Evolutionary conservation across 768 basidiomycete genomes (phyloP).

Genomic region (Podaxis sp.): DNA sequence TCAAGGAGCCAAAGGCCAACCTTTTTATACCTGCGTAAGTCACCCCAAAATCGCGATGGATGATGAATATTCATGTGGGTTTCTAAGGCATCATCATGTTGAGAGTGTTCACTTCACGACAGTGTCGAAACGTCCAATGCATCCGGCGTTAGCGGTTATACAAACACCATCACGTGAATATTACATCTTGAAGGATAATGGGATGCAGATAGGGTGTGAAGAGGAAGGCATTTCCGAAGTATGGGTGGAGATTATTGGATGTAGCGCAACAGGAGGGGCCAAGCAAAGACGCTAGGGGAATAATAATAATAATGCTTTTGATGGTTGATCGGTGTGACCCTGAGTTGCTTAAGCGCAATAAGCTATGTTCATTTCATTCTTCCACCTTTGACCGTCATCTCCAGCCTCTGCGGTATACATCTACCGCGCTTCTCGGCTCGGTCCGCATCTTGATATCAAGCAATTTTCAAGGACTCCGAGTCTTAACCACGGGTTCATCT

Average conservation of each 20-base stretch:
- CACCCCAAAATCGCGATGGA: background rate
- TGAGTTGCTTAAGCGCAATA: background rate
- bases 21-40: constrained; percentile 68
- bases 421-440: background rate
- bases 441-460: background rate
- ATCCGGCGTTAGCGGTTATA: constrained; percentile 63
- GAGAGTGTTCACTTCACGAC: constrained; percentile 72
- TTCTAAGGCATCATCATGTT: constrained; percentile 65
- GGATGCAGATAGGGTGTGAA: constrained; percentile 75
- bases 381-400: constrained; percentile 4
- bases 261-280: constrained; percentile 26
- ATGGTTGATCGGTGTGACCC: constrained; percentile 13
- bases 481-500: background rate
- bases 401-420: background rate
- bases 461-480: background rate
- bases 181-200: constrained; percentile 70
- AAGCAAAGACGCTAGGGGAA: background rate
- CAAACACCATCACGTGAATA: constrained; percentile 73
- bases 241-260: constrained; percentile 63
- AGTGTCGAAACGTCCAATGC: constrained; percentile 41
- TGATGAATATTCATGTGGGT: background rate
- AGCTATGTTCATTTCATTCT: background rate
- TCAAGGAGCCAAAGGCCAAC: constrained; percentile 35
- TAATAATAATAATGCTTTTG: constrained; percentile 13
- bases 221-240: constrained; percentile 66